A percentile compares a stretch with the other conserved stretches of the same genome.
Conservation (phyloP, 768 basidiomycete species). For the Leucocoprinus birnbaumii region DNA sequence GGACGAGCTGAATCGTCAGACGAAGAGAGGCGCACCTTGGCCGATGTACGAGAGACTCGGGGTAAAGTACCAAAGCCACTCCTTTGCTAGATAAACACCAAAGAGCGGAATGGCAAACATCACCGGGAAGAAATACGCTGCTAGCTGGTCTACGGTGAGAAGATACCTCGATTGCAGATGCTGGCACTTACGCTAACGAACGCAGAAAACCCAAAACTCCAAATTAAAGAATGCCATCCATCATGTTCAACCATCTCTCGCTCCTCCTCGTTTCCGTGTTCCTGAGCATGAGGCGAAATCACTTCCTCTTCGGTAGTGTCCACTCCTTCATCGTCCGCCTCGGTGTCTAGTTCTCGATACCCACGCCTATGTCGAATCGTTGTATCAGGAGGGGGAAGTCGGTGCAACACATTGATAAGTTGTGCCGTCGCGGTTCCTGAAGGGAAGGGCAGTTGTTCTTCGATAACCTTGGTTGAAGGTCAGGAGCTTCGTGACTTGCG, state of each 20-base stretch:
- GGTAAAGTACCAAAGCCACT: constrained; percentile 94
- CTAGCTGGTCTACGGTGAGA: constrained; percentile 45
- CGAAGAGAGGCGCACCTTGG: constrained; percentile 55
- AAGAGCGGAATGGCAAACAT: constrained; percentile 86
- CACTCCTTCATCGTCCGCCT: constrained; percentile 25
- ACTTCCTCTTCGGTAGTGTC: constrained; percentile 3
- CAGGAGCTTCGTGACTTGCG: neutral
- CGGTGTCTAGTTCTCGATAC: constrained; percentile 44
- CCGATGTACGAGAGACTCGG: constrained; percentile 92
- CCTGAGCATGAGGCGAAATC: constrained; percentile 11
- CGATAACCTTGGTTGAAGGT: constrained; percentile 63
- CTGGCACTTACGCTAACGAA: constrained; percentile 61
- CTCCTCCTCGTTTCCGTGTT: constrained; percentile 30
- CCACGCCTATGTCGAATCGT: constrained; percentile 52
- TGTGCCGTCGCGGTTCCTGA: constrained; percentile 97
- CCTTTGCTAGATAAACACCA: constrained; percentile 74
- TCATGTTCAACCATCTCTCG: constrained; percentile 52
- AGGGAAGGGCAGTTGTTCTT: constrained; percentile 92
- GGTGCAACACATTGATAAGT: constrained; percentile 86
- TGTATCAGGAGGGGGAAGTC: constrained; percentile 64
- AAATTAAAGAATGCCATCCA: constrained; percentile 76
- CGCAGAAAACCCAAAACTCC: constrained; percentile 78
- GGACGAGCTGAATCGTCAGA: neutral
- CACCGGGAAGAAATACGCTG: constrained; percentile 88
- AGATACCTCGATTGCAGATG: neutral